Conservation (phyloP, 371 early-diverging fungal genomes). For the Mucor mucedo region DNA sequence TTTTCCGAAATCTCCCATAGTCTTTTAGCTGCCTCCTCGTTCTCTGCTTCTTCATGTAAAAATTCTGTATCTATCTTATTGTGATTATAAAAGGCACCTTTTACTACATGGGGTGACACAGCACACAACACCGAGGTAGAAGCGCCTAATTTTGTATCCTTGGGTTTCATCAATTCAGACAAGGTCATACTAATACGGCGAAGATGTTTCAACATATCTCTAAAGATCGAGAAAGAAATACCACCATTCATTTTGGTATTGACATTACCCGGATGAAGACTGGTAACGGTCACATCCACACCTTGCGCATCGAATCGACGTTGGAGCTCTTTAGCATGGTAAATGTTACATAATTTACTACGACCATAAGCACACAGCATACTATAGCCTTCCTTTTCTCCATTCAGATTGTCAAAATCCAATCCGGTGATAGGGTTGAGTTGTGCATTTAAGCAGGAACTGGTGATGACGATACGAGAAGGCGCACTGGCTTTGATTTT, state of each 20-base stretch:
- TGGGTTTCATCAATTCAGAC: not conserved
- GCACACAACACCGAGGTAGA: slow-evolving; percentile 10
- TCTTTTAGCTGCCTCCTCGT: slow-evolving; percentile 2
- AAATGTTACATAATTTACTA: slow-evolving; percentile 41
- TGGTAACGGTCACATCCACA: slow-evolving; percentile 1
- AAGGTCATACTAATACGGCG: not conserved
- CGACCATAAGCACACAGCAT: slow-evolving; percentile 10
- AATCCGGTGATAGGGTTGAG: slow-evolving; percentile 19
- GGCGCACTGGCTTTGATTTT: slow-evolving; percentile 52
- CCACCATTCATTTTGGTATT: not conserved
- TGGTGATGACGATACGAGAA: slow-evolving; percentile 60
- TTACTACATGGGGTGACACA: slow-evolving; percentile 1
- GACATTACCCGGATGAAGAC: slow-evolving; percentile 13
- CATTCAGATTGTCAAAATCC: slow-evolving; percentile 40
- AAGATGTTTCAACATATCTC: no score
- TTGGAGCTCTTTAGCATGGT: slow-evolving; percentile 60
- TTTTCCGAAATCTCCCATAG: slow-evolving; percentile 13
- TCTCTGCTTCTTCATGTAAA: slow-evolving; percentile 1
- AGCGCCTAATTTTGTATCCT: not conserved
- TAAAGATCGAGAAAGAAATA: no score
- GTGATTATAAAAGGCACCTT: slow-evolving; percentile 7
- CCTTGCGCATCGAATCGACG: slow-evolving; percentile 36
- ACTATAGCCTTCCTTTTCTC: slow-evolving; percentile 29
- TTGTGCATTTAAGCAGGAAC: slow-evolving; percentile 44
- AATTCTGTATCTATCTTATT: not conserved